Base-by-base conservation (phyloP, 2,329 filamentous ascomycete species). In the Fusarium tricinctum region DNA sequence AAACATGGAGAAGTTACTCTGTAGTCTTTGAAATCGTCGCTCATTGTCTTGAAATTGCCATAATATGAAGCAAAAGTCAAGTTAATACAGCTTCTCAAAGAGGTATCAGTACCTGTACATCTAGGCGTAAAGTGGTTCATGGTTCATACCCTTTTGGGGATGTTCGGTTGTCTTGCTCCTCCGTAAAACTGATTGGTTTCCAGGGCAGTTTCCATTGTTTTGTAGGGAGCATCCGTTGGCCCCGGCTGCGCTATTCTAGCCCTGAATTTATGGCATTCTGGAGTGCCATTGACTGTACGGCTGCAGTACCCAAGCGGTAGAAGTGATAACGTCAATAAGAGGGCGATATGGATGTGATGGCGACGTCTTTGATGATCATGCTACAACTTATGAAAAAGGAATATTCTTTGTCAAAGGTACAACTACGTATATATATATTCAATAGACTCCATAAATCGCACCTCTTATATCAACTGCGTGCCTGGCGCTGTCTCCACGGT, bases 401-500 rank as follows among this genome's bases (percentile, higher is more conserved):
- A 33, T 10, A 17, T 30, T 17, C 35, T 49, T 28, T 40, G 17
- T 43, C 33, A 22, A 57, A 26, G 15, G 33, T n/a, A 15, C 17
- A n/a, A 15, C 33, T n/a, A 9, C 17, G 9, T 8, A 35, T 35
- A 35, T 33, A 5, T 30, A 19, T 30, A 19, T 13, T 13, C 26
- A 14, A 12, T 8, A 23, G 7, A 23, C 23, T 23, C 23, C 28
- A 39, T 48, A 43, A 48, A 22, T 30, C 4, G 13, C 13, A 57
- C 49, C 59, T 63, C 20, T 63, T 14, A 49, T 39, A 58, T 50
- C 28, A 9, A 50, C 19, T 26, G 33, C 28, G 59, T 63, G 43
- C 60, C 66, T 66, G 50, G 45, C 43, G 19, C 51, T 35, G 52
- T 55, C 66, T 67, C 66, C 66, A 69, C 57, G 61, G 20, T 69